phyloP scores from a whole-genome alignment of 345 rosid genomes.

The Fremontodendron californicum region DNA sequence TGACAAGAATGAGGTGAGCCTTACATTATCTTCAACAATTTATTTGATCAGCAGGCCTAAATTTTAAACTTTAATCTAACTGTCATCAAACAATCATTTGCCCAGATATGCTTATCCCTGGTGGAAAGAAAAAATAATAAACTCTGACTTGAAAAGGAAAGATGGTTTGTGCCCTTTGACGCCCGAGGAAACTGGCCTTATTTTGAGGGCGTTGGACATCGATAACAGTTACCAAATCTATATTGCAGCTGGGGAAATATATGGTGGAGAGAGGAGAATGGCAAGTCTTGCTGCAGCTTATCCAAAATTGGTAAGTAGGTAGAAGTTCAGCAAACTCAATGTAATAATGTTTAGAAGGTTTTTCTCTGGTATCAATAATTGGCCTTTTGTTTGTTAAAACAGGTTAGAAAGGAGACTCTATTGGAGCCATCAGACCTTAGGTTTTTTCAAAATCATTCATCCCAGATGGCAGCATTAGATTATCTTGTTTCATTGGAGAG shows the following conservation, averaged over 20 bases:
- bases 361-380: not conserved
- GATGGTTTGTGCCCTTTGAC: conserved; percentile 90
- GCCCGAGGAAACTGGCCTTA: conserved; percentile 88
- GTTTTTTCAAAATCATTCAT: conserved; percentile 74
- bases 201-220: conserved; percentile 64
- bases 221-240: conserved; percentile 72
- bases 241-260: conserved; percentile 84
- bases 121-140: conserved; percentile 89
- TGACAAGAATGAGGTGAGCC: conserved; percentile 90
- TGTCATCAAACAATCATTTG: not conserved
- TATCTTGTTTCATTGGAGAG: conserved; percentile 92
- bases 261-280: conserved; percentile 69
- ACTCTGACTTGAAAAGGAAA: conserved; percentile 72
- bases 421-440: conserved; percentile 67
- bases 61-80: conserved; percentile 2
- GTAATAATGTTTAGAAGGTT: not conserved
- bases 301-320: conserved; percentile 66
- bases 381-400: conserved; percentile 25
- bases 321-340: conserved; percentile 7
- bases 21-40: not conserved
- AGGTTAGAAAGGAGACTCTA: conserved; percentile 82
- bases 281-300: conserved; percentile 59
- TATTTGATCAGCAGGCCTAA: not conserved
- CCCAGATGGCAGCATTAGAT: conserved; percentile 95
- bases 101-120: conserved; percentile 87